Evolutionary conservation across 257 asterid genomes (phyloP).

Genomic region (Nicotiana tabacum): DNA sequence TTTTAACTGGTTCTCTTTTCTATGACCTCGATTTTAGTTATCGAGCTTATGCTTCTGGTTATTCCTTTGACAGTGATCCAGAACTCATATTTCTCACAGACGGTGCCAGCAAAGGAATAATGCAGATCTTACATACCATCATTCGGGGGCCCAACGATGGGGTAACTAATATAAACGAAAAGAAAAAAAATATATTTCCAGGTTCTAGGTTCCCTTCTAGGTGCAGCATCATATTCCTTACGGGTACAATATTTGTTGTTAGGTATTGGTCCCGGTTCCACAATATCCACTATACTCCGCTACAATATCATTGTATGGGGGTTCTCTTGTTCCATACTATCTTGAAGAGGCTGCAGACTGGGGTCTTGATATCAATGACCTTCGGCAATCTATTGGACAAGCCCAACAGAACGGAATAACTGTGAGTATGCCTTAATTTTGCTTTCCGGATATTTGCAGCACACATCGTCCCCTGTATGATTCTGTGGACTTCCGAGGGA

Average conservation of each 20-base stretch:
- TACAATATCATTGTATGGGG: conserved; percentile 77
- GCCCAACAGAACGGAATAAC: conserved; percentile 84
- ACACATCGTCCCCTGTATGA: neutral
- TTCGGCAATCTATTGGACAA: conserved; percentile 68
- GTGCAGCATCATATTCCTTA: neutral
- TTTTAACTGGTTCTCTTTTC: neutral
- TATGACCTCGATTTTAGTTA: neutral
- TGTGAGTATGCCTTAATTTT: conserved; percentile 36
- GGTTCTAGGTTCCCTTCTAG: neutral
- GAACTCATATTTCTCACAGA: conserved; percentile 89
- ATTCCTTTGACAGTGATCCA: conserved; percentile 62
- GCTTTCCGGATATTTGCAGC: neutral
- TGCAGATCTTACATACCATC: conserved; percentile 66
- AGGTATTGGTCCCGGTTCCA: conserved; percentile 98
- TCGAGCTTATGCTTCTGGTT: neutral
- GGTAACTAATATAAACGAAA: conserved; percentile 35
- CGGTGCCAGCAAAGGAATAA: conserved; percentile 98
- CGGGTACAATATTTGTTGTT: neutral
- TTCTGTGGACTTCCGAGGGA: neutral
- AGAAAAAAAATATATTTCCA: no score
- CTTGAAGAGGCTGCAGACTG: conserved; percentile 96
- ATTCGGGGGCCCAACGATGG: conserved; percentile 69
- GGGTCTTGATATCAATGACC: conserved; percentile 87
- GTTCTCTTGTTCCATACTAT: conserved; percentile 89
- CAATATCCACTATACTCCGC: conserved; percentile 98